These are phyloP conservation scores for Neoascochyta sp. DNA, from an alignment of 2,329 filamentous ascomycete genomes.

Conservation along the genomic window DNA sequence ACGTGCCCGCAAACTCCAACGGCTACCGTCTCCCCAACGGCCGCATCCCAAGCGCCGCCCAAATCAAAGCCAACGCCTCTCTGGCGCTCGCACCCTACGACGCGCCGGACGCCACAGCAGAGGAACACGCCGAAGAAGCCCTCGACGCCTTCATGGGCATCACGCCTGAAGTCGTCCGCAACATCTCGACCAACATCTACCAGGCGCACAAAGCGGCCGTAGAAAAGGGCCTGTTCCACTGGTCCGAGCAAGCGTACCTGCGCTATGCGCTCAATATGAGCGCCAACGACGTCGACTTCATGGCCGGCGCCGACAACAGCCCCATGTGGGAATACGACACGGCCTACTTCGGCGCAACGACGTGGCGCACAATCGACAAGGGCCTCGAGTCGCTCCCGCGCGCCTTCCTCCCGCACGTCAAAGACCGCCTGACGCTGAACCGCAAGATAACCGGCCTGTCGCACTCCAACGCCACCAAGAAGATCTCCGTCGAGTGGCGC, in stretches of 20 bases:
- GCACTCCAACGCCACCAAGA: constrained; percentile 50
- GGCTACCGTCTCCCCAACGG: constrained; percentile 34
- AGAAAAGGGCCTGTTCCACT: constrained; percentile 57
- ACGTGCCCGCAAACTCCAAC: constrained; percentile 47
- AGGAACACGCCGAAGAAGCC: constrained; percentile 18
- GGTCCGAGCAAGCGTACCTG: constrained; percentile 62
- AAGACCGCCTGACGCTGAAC: constrained; percentile 54
- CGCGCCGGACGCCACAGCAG: constrained; percentile 16
- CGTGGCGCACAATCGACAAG: constrained; percentile 63
- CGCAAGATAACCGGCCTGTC: constrained; percentile 56
- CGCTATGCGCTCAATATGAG: constrained; percentile 56
- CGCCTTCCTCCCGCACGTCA: constrained; percentile 61
- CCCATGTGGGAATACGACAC: constrained; percentile 51
- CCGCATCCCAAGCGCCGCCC: constrained; percentile 30
- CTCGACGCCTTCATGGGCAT: constrained; percentile 17
- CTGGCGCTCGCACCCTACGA: constrained; percentile 12
- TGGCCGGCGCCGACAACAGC: constrained; percentile 38
- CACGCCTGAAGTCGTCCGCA: constrained; percentile 28
- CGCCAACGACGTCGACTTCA: constrained; percentile 51
- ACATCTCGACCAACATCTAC: constrained; percentile 48
- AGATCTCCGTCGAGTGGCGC: constrained; percentile 59
- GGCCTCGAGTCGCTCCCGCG: constrained; percentile 57
- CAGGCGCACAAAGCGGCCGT: constrained; percentile 53
- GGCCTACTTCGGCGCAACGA: constrained; percentile 57
- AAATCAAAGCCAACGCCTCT: constrained; percentile 27